Evolutionary conservation across 805 yeast genomes (phyloP).

Genomic region (Candida gorgasii): DNA sequence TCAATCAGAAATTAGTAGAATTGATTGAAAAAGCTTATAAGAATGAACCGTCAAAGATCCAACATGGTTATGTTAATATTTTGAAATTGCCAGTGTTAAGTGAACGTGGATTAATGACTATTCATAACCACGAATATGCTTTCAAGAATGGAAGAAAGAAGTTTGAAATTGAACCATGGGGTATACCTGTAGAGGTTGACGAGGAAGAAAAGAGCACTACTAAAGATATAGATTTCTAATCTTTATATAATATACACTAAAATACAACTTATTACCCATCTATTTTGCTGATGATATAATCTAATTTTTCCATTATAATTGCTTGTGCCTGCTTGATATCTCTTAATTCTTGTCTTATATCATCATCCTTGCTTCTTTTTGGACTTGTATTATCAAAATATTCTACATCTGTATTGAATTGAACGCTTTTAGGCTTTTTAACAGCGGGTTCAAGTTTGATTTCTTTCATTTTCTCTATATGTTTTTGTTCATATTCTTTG

Average conservation of each 20-base stretch:
- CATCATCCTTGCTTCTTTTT: not conserved
- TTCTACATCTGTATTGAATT: constrained; percentile 14
- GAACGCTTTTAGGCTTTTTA: constrained; percentile 14
- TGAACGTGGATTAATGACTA: constrained; percentile 78
- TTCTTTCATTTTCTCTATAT: constrained; percentile 10
- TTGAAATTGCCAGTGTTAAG: constrained; percentile 70
- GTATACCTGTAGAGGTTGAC: constrained; percentile 94
- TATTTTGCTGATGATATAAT: constrained; percentile 8
- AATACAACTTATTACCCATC: not conserved
- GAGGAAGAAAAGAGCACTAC: constrained; percentile 34
- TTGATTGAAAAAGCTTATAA: constrained; percentile 69
- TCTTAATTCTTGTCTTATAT: constrained; percentile 6
- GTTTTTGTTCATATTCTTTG: constrained; percentile 26
- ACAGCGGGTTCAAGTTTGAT: not conserved
- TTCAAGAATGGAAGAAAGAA: constrained; percentile 80
- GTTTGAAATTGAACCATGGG: constrained; percentile 91
- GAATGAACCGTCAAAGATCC: constrained; percentile 71
- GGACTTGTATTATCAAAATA: constrained; percentile 10
- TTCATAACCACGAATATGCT: constrained; percentile 73
- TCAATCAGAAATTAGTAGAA: constrained; percentile 69
- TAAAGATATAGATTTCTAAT: constrained; percentile 30
- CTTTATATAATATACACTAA: constrained; percentile 7
- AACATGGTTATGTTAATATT: constrained; percentile 84
- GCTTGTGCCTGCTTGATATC: constrained; percentile 4
- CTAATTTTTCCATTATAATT: constrained; percentile 12